Conservation (phyloP, 441 rosid species). For the Pelargonium citronellum region DNA sequence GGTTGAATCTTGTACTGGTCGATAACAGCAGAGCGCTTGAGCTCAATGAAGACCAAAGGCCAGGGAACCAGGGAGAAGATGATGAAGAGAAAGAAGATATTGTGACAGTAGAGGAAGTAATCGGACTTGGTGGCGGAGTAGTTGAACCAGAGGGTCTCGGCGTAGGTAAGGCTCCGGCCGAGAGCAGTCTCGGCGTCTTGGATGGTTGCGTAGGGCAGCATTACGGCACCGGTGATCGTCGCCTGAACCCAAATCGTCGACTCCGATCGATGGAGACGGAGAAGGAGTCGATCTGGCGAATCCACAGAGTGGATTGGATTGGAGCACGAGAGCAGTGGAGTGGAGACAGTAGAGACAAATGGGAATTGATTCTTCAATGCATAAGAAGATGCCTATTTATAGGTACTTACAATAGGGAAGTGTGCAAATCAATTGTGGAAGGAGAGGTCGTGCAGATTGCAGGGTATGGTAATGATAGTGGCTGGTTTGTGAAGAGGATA, state of each 20-base stretch:
- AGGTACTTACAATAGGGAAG: no score
- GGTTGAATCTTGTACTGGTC: slow-evolving; percentile 81
- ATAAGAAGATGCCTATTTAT: no score
- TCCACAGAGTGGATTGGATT: no score
- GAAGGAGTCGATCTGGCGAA: no score
- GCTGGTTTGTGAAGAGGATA: no score
- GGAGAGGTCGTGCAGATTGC: no score
- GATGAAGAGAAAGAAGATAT: slow-evolving; percentile 60
- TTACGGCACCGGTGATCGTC: slow-evolving; percentile 18
- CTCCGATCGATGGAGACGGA: not conserved
- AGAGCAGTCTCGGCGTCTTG: slow-evolving; percentile 61
- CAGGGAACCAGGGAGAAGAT: slow-evolving; percentile 67
- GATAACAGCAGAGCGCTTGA: slow-evolving; percentile 44
- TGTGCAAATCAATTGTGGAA: no score
- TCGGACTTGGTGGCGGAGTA: slow-evolving; percentile 79
- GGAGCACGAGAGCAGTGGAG: no score
- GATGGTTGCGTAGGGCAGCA: slow-evolving; percentile 64
- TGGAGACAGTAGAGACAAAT: no score
- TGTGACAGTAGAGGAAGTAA: slow-evolving; percentile 76
- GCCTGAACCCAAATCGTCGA: not conserved
- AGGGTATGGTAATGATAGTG: no score
- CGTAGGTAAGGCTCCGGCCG: slow-evolving; percentile 63
- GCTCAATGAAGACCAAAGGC: slow-evolving; percentile 50
- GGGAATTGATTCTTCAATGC: no score
- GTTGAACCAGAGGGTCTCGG: slow-evolving; percentile 73